Base-by-base conservation (phyloP, 1,284 basidiomycete species). In the Pseudozyma tsukubaensis region DNA sequence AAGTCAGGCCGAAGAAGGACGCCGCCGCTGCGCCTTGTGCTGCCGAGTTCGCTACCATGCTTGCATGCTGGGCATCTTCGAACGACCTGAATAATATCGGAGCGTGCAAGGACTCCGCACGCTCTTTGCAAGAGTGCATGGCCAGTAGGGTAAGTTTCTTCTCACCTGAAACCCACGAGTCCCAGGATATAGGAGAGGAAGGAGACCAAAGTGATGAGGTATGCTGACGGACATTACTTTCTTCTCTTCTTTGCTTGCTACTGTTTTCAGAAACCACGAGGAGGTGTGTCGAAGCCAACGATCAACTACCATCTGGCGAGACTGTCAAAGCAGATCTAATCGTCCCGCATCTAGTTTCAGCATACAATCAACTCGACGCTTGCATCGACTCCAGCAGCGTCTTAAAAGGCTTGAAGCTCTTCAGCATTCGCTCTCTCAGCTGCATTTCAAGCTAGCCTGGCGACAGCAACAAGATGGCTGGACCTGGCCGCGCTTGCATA, bases 11-110 rank as follows among this genome's bases (percentile, higher is more conserved):
- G 45, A 88, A 88, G 62, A 92, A 93, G 86, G 87, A 92, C 90
- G 72, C 74, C 87, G 85, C 88, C 49, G 86, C 88, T 47, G 89
- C 89, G 50, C 88, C 92, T 67, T 94, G 93, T 83, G 89, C 90
- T 14, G 86, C 89, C 29, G 91, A 94, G 85, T 88, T 97, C 62
- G 88, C 91, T 12, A 86, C 90, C 54, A 92, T 97, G 90, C 89
- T 97, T 40, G 90, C 91, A 49, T 97, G 94, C 86, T 96, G 93
- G 92, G 93, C 94, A n/a, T 90, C 91, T 16, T 89, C 89, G 3
- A 87, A 88, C 35, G 94, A 97, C 84, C 72, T 92, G 35, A 88
- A 89, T 76, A 90, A 89, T 21, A 86, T 87, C 11, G 77, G 79
- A 12, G 87, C 87, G 1, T 97, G 94, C 85, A 88, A 89, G 62